These are phyloP conservation scores for Cyanodermella asteris DNA, from an alignment of 2,329 filamentous ascomycete species.

Conservation along the genomic window DNA sequence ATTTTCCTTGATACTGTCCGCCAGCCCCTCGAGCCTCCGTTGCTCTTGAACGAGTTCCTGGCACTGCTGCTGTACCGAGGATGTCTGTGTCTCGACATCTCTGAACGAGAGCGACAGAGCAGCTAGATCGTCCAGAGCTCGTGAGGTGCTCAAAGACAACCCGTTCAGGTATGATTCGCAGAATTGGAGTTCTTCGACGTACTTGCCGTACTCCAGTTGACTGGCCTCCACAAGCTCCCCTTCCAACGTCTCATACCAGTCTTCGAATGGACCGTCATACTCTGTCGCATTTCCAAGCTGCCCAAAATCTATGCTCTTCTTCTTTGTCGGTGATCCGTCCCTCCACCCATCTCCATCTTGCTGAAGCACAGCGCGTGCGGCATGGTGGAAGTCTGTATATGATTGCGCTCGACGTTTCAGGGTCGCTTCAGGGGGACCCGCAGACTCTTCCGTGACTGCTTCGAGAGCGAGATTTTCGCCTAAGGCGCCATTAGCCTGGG, in stretches of 20 bases:
- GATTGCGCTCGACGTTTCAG: constrained; percentile 47
- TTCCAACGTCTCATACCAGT: constrained; percentile 37
- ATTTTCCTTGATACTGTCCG: constrained; percentile 68
- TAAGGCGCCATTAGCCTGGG: too few relatives aligned
- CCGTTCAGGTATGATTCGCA: constrained; percentile 65
- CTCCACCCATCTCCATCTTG: constrained; percentile 22
- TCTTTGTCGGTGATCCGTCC: constrained; percentile 17
- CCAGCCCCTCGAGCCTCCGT: constrained; percentile 52
- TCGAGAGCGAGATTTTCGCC: not conserved
- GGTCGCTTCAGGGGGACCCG: constrained; percentile 43
- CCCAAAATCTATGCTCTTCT: too few relatives aligned
- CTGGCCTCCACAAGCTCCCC: constrained; percentile 56
- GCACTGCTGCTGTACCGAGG: constrained; percentile 81
- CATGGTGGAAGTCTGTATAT: constrained; percentile 56
- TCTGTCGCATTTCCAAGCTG: constrained; percentile 24
- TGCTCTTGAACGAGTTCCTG: constrained; percentile 72
- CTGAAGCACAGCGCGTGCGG: constrained; percentile 33
- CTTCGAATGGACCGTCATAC: constrained; percentile 36
- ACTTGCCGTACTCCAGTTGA: constrained; percentile 67
- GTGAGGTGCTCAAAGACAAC: constrained; percentile 55
- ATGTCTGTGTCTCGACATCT: constrained; percentile 71
- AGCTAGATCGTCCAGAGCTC: constrained; percentile 53
- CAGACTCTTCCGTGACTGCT: constrained; percentile 33
- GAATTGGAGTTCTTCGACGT: constrained; percentile 58
- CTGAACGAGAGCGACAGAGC: constrained; percentile 70